Evolutionary conservation across 1,284 basidiomycete species (phyloP).

Genomic region (Ganoderma multipileum): DNA sequence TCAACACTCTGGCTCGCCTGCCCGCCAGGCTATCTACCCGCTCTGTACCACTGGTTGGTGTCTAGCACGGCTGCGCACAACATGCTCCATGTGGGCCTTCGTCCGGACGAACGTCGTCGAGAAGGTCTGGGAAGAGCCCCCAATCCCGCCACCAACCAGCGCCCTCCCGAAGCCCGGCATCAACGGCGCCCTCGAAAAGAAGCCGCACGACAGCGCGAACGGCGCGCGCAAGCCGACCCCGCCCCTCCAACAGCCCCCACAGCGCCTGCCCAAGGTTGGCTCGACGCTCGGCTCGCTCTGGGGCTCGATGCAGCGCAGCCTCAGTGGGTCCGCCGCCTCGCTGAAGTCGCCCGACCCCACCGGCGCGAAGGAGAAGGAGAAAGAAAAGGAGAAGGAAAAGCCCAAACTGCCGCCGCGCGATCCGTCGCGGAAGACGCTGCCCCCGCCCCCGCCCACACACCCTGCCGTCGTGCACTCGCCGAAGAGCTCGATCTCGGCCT

Average conservation of each 20-base stretch:
- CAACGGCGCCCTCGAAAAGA: constrained; percentile 28
- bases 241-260: constrained; percentile 29
- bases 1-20: constrained; percentile 33
- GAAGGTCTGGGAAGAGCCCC: constrained; percentile 82
- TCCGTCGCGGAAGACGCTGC: constrained; percentile 36
- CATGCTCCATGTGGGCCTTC: constrained; percentile 92
- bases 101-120: constrained; percentile 84
- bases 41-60: constrained; percentile 84
- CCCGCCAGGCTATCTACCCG: constrained; percentile 57
- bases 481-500: constrained; percentile 12
- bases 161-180: constrained; percentile 26
- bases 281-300: constrained; percentile 39
- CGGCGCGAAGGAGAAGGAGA: constrained; percentile 11
- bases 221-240: constrained; percentile 31
- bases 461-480: constrained; percentile 37
- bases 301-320: constrained; percentile 42
- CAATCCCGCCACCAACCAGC: constrained; percentile 42
- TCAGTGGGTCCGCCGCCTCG: constrained; percentile 34
- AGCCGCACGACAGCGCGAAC: constrained; percentile 16
- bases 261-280: constrained; percentile 41
- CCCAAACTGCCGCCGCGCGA: constrained; percentile 33
- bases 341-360: constrained; percentile 15
- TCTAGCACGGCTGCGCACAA: constrained; percentile 78
- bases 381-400: constrained; percentile 24
- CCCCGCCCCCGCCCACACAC: constrained; percentile 48